Base-by-base conservation (phyloP, 169 alveolate genomes). In the Plasmodium inui region DNA sequence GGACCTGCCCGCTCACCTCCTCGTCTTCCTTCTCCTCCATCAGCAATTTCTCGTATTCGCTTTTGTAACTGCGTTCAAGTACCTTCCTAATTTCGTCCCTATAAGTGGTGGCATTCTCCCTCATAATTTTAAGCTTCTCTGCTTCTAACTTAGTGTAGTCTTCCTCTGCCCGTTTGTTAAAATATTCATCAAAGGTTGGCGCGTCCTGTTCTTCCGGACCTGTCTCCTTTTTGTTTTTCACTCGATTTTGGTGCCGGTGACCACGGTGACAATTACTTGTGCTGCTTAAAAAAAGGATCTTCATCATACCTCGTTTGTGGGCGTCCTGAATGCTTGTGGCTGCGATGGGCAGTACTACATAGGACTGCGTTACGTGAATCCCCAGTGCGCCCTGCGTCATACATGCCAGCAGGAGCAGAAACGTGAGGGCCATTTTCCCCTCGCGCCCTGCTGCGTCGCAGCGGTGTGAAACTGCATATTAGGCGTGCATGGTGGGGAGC, bases 81-180 rank as follows among this genome's bases (percentile, higher is more conserved):
- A 61, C 74, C 37, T 89, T 67, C 82, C 90, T 79, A 14, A 89
- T 89, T 89, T 89, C 94, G 2, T 30, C 90, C 71, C 82, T 89
- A 30, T 79, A 61, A 3, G 84, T 39, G 17, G 1, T 34, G 26
- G 17, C 32, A 80, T 70, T 89, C 72, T 89, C 94, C 34, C 46
- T 89, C 41, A 89, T 57, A 1, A 89, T 78, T 79, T 89, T 89
- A 19, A 89, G 73, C 72, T 89, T 89, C 28, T 79, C 94, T 34
- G 91, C 94, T 67, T 89, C 94, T 30, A 89, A 79, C 39, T 89
- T 79, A 9, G 79, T 81, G 72, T 89, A 89, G 82, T 89, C 74
- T 67, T 89, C 90, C 73, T 78, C 83, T 8, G 94, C 81, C 50
- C 57, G 46, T 28, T 61, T 89, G 74, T 89, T 89, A 39, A 89